A percentile compares a stretch with the other conserved stretches of the same genome.
Conservation (phyloP, 2,329 filamentous ascomycete species). For the Xylaria sp. region DNA sequence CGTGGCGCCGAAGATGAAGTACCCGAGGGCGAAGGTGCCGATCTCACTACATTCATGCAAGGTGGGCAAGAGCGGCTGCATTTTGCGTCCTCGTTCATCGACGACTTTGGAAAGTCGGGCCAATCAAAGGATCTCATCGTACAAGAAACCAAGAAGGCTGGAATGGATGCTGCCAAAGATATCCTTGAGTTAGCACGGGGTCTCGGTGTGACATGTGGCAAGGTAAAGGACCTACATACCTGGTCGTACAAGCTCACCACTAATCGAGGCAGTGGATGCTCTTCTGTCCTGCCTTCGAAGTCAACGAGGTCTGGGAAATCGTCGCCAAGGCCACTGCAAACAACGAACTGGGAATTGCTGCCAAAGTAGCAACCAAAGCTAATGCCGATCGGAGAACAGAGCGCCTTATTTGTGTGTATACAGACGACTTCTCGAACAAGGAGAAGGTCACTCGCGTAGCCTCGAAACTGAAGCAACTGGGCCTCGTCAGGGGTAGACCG, state of each 20-base stretch:
- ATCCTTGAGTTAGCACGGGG: constrained; percentile 71
- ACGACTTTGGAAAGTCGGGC: constrained; percentile 55
- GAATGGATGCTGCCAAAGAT: constrained; percentile 60
- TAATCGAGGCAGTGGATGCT: constrained; percentile 72
- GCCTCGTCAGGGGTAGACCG: constrained; percentile 63
- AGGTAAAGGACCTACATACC: constrained; percentile 58
- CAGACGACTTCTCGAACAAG: constrained; percentile 75
- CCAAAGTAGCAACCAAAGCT: constrained; percentile 75
- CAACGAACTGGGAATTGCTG: constrained; percentile 75
- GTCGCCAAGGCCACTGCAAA: constrained; percentile 75
- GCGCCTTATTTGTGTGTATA: constrained; percentile 81
- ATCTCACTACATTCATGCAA: constrained; percentile 61
- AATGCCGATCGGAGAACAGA: constrained; percentile 55
- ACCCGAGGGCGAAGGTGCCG: constrained; percentile 58
- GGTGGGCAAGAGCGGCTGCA: constrained; percentile 64
- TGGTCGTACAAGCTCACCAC: neutral
- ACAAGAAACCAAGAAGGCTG: constrained; percentile 62
- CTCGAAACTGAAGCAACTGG: constrained; percentile 68
- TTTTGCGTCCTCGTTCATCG: constrained; percentile 60
- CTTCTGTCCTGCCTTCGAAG: constrained; percentile 65
- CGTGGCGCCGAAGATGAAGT: constrained; percentile 62
- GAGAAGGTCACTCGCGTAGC: constrained; percentile 77
- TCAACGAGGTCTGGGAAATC: constrained; percentile 72
- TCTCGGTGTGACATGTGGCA: constrained; percentile 71
- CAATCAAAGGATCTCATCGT: constrained; percentile 53